Base-by-base conservation (phyloP, 805 yeast genomes). In the Myxozyma udenii region DNA sequence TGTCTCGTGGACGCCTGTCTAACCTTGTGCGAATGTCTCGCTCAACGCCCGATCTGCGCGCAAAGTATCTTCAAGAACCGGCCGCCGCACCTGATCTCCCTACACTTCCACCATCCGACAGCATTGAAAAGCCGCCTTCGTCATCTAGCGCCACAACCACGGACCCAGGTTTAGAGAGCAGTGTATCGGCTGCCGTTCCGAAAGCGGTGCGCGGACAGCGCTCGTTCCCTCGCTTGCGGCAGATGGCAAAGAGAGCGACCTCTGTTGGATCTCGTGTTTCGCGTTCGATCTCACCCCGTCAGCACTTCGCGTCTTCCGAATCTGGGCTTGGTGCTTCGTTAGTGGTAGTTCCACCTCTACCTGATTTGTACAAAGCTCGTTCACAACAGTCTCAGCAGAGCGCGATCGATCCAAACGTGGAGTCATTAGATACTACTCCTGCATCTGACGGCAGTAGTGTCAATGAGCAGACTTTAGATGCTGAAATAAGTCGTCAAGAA, bases 31-130 rank as follows among this genome's bases (percentile, higher is more conserved):
- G 47, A 16, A 21, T 33, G 41, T 46, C 55, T 4, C 51, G 46
- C 23, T 51, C 55, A n/a, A 37, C 53, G 19, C 55, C 55, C 4
- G 55, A 51, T 40, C 40, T 51, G 22, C 47, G 45, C 14, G 40
- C 55, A 3, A 46, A 46, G 11, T 46, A 24, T 47, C 30, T 41
- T n/a, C 35, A 26, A 16, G 26, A 32, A n/a, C 19, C 50, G 11
- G 18, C 3, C 12, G 14, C 36, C 19, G 16, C 47, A 14, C 16
- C 39, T 3, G 24, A 12, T 11, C 30, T n/a, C 11, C 21, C 23
- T 22, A 18, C n/a, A n/a, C 4, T 25, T 4, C 33, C 48, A 6
- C 28, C 32, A 3, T n/a, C n/a, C n/a, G n/a, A n/a, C n/a, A n/a
- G n/a, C n/a, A n/a, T n/a, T n/a, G n/a, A n/a, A n/a, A n/a, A n/a